These are phyloP conservation scores for Orbilia javanica DNA, from an alignment of 2,329 filamentous ascomycete genomes.

Conservation along the genomic window DNA sequence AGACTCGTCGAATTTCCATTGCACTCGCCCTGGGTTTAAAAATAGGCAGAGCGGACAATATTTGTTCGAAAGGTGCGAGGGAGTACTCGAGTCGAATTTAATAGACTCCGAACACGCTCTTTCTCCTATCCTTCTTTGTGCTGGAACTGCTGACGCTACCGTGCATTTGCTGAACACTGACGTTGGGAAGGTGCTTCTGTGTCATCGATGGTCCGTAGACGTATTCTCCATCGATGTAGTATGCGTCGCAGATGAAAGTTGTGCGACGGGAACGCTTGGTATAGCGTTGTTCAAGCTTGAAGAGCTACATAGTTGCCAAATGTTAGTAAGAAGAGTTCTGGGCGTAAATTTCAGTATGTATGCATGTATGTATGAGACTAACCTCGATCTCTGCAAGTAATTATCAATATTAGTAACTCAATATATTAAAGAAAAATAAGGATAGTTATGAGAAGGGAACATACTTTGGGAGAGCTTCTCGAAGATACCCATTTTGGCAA, in stretches of 20 bases:
- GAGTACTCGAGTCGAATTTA: conserved; percentile 25
- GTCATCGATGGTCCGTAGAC: conserved; percentile 73
- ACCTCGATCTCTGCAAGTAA: conserved; percentile 59
- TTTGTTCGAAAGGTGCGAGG: background rate
- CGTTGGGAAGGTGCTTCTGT: conserved; percentile 42
- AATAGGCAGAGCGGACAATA: background rate
- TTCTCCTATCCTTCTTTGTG: conserved; percentile 48
- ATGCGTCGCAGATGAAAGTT: conserved; percentile 87
- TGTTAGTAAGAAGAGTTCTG: conserved; percentile 14
- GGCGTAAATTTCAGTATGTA: background rate
- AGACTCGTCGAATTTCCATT: background rate
- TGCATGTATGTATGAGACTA: conserved; percentile 16
- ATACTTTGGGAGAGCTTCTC: conserved; percentile 70
- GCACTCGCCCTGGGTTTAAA: background rate
- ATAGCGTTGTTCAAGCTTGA: conserved; percentile 95
- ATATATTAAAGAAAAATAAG: background rate
- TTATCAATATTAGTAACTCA: conserved; percentile 33
- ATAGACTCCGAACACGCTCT: conserved; percentile 56
- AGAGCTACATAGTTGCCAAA: conserved; percentile 81
- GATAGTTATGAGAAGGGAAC: conserved; percentile 59
- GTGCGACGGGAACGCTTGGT: conserved; percentile 89
- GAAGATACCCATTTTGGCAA: conserved; percentile 67
- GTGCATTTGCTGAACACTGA: conserved; percentile 39
- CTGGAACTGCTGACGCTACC: conserved; percentile 52
- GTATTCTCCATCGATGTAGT: conserved; percentile 97